Conservation (phyloP, 495 filamentous ascomycete species). For the Collariella sp. region DNA sequence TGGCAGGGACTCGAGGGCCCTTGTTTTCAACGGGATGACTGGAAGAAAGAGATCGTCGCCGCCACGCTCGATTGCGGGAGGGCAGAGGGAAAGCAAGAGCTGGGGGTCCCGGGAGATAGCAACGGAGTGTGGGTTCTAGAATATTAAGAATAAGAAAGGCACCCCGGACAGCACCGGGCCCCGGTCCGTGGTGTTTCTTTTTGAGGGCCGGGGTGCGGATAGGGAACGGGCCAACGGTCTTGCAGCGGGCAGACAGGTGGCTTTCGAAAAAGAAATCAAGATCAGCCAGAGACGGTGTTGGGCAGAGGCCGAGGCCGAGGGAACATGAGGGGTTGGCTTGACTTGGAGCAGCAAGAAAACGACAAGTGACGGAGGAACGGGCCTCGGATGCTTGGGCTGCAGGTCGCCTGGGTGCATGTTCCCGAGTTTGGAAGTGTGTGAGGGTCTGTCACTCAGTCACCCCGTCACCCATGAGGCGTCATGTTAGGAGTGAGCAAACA, state of each 20-base stretch:
- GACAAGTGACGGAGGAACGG: constrained; percentile 1
- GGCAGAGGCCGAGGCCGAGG: neutral
- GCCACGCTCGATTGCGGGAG: neutral
- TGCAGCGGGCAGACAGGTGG: neutral
- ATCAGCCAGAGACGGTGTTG: constrained; percentile 1
- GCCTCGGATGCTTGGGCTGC: neutral
- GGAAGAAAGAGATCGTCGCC: constrained; percentile 5
- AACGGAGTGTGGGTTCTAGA: constrained; percentile 1
- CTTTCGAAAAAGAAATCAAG: constrained; percentile 6
- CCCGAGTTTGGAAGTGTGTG: neutral
- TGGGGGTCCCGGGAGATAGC: neutral
- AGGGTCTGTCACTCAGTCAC: neutral
- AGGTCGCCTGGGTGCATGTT: neutral
- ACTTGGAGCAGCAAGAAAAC: neutral
- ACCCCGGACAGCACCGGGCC: neutral
- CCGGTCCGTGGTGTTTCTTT: neutral
- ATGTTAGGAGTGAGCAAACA: constrained; percentile 4
- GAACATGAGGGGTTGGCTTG: constrained; percentile 11
- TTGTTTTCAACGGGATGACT: neutral
- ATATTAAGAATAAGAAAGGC: constrained; percentile 2
- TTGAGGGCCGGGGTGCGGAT: neutral
- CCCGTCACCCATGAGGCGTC: constrained; percentile 3
- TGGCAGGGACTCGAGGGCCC: neutral
- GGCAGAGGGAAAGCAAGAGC: neutral
- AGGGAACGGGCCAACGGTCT: constrained; percentile 1